Percentiles rank a stretch among this genome's conserved stretches.
These are phyloP conservation scores for Paspalum notatum DNA, from an alignment of 176 grass and related monocot genomes.

Conservation along the genomic window DNA sequence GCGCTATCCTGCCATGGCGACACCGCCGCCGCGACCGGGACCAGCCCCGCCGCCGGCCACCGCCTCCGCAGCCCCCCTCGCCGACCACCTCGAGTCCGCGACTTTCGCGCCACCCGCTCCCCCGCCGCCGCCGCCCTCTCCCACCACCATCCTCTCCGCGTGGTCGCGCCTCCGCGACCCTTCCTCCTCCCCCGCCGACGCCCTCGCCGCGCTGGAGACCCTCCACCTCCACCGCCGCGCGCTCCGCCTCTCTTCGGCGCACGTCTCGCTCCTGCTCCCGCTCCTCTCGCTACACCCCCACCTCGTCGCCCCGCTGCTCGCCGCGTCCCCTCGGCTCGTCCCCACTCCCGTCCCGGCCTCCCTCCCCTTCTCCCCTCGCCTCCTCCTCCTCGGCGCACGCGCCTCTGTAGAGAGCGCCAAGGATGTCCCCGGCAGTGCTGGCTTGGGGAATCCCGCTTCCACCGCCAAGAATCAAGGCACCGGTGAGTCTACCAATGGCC, in stretches of 20 bases:
- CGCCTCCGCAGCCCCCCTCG: slow-evolving; percentile 13
- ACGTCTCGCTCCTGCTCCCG: slow-evolving; percentile 57
- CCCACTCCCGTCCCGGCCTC: slow-evolving; percentile 16
- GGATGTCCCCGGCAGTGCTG: not conserved
- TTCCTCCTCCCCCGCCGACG: slow-evolving; percentile 33
- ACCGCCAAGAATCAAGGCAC: slow-evolving; percentile 4
- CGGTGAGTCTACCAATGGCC: not conserved
- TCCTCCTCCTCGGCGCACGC: slow-evolving; percentile 53
- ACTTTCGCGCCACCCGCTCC: slow-evolving; percentile 45
- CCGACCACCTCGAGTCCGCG: slow-evolving; percentile 52
- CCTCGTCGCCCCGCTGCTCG: slow-evolving; percentile 56
- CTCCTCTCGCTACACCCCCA: slow-evolving; percentile 49
- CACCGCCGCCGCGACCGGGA: slow-evolving; percentile 16
- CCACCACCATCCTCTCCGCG: slow-evolving; percentile 56
- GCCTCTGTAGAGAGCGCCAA: slow-evolving; percentile 39
- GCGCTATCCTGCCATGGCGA: slow-evolving; percentile 29
- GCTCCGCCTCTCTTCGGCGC: slow-evolving; percentile 50
- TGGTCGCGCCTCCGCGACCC: slow-evolving; percentile 45
- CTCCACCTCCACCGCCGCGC: slow-evolving; percentile 53
- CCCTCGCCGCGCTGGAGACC: slow-evolving; percentile 57
- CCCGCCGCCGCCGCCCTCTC: not conserved
- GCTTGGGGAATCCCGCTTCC: not conserved
- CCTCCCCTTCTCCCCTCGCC: slow-evolving; percentile 33
- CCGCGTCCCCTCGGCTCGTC: slow-evolving; percentile 46
- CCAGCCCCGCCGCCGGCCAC: not conserved